phyloP scores from a whole-genome alignment of 2,329 filamentous ascomycete species.

The Arachnomyces sp. region DNA sequence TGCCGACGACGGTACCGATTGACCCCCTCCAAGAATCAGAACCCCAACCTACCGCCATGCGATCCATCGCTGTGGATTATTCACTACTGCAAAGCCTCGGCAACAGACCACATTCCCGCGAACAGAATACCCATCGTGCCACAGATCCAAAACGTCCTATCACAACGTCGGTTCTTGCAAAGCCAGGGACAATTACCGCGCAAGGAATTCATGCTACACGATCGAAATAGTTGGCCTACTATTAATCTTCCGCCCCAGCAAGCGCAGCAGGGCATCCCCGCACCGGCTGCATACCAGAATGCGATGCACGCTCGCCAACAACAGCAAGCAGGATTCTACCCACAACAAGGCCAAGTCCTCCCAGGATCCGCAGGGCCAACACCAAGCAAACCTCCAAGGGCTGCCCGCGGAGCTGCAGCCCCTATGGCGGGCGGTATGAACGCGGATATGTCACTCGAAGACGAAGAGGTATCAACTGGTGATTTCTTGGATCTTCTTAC shows the following conservation, averaged over 20 bases:
- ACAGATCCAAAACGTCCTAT: conserved; percentile 33
- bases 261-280: conserved; percentile 46
- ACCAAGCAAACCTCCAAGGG: conserved; percentile 32
- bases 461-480: conserved; percentile 78
- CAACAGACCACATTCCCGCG: conserved; percentile 62
- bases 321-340: conserved; percentile 22
- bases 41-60: conserved; percentile 59
- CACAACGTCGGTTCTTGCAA: conserved; percentile 52
- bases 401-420: conserved; percentile 32
- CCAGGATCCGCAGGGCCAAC: conserved; percentile 18
- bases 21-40: conserved; percentile 59
- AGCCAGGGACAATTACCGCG: conserved; percentile 71
- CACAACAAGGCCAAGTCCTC: conserved; percentile 20
- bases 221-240: conserved; percentile 81
- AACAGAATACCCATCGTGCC: conserved; percentile 44
- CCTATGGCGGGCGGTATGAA: conserved; percentile 32
- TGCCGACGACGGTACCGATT: conserved; percentile 81
- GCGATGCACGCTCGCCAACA: conserved; percentile 29
- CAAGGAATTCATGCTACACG: conserved; percentile 91
- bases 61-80: conserved; percentile 85
- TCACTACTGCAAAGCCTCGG: conserved; percentile 74
- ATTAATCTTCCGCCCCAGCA: conserved; percentile 58
- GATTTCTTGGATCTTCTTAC: conserved; percentile 87
- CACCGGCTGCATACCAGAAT: conserved; percentile 33
- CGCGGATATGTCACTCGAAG: conserved; percentile 54